phyloP scores from a whole-genome alignment of 2,329 filamentous ascomycete species.

The Scedosporium apiospermum region DNA sequence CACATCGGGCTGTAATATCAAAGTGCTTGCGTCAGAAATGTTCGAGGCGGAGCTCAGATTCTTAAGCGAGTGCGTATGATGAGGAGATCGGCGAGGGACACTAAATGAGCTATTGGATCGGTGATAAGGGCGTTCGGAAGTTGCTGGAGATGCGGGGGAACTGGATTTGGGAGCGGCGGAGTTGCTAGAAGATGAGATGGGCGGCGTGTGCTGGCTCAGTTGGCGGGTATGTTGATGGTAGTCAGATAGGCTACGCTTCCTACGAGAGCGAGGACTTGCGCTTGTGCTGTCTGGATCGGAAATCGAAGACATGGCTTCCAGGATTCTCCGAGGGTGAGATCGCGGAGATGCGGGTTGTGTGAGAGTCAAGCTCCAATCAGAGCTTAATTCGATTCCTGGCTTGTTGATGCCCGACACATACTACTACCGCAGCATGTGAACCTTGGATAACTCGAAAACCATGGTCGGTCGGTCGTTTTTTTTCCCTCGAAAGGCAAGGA shows the following conservation, averaged over 20 bases:
- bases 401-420: neutral
- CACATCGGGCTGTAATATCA: neutral
- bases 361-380: neutral
- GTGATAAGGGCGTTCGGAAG: conserved; percentile 13
- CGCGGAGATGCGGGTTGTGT: neutral
- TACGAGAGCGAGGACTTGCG: neutral
- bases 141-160: neutral
- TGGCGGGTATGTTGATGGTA: neutral
- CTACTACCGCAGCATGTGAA: neutral
- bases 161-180: neutral
- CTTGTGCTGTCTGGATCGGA: neutral
- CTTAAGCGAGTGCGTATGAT: neutral
- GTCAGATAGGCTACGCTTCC: neutral
- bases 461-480: neutral
- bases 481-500: neutral
- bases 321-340: neutral
- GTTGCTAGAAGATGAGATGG: neutral
- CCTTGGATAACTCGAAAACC: neutral
- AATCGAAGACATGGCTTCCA: neutral
- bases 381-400: neutral
- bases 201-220: neutral
- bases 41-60: neutral
- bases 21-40: neutral
- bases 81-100: conserved; percentile 11
- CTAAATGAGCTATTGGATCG: conserved; percentile 14